Percentiles rank a stretch among this genome's conserved stretches.
These are phyloP conservation scores for Trichoderma guizhouense DNA, from an alignment of 2,329 filamentous ascomycete species.

Conservation along the genomic window DNA sequence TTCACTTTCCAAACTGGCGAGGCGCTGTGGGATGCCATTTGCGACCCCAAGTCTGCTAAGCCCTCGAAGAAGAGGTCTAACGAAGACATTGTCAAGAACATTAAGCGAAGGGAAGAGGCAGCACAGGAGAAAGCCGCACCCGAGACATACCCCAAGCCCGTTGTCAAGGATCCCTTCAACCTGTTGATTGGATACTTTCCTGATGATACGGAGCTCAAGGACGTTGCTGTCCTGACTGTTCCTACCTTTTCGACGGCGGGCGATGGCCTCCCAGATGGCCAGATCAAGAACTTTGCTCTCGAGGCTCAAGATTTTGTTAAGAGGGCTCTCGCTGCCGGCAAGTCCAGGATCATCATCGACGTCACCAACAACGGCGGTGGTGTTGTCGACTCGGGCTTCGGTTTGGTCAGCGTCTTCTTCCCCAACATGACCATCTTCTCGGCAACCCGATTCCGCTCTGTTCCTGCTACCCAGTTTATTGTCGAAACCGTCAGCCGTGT, in stretches of 20 bases:
- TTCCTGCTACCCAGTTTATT: not conserved
- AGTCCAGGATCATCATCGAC: constrained; percentile 58
- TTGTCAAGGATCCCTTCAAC: constrained; percentile 2
- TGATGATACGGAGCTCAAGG: not conserved
- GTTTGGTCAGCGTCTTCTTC: constrained; percentile 45
- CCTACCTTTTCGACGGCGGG: not conserved
- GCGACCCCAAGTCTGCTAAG: not conserved
- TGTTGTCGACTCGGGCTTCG: constrained; percentile 42
- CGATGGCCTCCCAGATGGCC: not conserved
- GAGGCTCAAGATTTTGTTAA: constrained; percentile 42
- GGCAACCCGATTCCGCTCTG: constrained; percentile 13
- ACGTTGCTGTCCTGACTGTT: constrained; percentile 6
- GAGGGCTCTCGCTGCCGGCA: constrained; percentile 28
- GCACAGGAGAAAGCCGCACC: not conserved
- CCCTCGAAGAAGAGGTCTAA: not conserved
- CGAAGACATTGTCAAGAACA: not conserved
- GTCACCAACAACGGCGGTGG: constrained; percentile 60
- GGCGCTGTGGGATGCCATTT: not conserved
- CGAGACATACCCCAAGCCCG: not conserved
- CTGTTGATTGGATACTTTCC: not conserved
- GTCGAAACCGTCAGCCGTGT: not conserved
- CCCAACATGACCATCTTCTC: constrained; percentile 22
- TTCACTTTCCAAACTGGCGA: not conserved
- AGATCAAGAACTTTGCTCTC: constrained; percentile 19
- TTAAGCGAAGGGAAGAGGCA: not conserved